A percentile compares a stretch with the other conserved stretches of the same genome.
Evolutionary conservation across 495 filamentous ascomycete genomes (phyloP).

Genomic region (Lepraria neglecta): DNA sequence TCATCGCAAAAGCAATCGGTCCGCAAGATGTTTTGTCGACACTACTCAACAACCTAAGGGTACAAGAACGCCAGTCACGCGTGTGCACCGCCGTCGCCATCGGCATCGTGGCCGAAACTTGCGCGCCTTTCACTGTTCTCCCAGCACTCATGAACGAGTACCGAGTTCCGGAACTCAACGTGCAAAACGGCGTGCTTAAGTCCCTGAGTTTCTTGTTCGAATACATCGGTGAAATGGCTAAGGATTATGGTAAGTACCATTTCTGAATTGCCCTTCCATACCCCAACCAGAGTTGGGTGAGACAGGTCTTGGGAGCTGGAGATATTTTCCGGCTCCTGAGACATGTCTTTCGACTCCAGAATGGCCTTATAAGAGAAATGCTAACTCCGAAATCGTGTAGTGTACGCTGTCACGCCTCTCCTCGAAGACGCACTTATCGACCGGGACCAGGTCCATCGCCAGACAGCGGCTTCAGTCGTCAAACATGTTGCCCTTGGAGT

Average conservation of each 20-base stretch:
- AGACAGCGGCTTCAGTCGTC: constrained; percentile 92
- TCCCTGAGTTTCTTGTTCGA: constrained; percentile 96
- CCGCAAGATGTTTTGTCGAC: constrained; percentile 96
- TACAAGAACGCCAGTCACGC: constrained; percentile 95
- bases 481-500: constrained; percentile 96
- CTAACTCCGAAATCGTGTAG: constrained; percentile 27
- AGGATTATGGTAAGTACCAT: constrained; percentile 59
- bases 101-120: constrained; percentile 99
- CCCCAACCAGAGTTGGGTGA: no score
- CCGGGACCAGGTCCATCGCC: constrained; percentile 95
- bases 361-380: no score
- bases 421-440: constrained; percentile 97
- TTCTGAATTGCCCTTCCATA: no score
- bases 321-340: no score
- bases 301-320: no score
- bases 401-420: constrained; percentile 95
- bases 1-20: constrained; percentile 98
- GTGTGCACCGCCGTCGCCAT: constrained; percentile 99
- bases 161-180: constrained; percentile 94
- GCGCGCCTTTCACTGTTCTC: constrained; percentile 97
- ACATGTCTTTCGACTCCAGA: no score
- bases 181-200: constrained; percentile 98
- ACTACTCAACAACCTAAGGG: constrained; percentile 90
- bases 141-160: constrained; percentile 99
- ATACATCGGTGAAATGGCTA: constrained; percentile 99